Percentiles rank a stretch among this genome's conserved stretches.
These are phyloP conservation scores for Lasiodiplodia gonubiensis DNA, from an alignment of 2,329 filamentous ascomycete genomes.

Conservation along the genomic window DNA sequence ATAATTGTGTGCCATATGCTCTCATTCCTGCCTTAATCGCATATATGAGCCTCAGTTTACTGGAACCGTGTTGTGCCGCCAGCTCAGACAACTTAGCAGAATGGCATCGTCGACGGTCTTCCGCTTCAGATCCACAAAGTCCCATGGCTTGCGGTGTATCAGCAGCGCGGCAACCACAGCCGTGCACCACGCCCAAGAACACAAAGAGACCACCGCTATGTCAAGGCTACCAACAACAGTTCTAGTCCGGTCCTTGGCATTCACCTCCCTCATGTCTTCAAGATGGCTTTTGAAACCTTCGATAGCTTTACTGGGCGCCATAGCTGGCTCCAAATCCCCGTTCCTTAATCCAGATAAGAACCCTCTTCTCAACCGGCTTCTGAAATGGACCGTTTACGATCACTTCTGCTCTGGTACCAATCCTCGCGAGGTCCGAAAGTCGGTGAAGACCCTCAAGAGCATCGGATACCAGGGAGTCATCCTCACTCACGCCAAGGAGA, in stretches of 20 bases:
- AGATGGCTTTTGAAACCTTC: neutral
- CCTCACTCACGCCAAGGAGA: slow-evolving; percentile 79
- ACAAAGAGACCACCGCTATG: neutral
- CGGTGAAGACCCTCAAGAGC: slow-evolving; percentile 69
- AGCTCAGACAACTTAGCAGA: neutral
- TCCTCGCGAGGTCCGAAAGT: slow-evolving; percentile 65
- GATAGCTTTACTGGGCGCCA: neutral
- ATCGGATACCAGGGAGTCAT: slow-evolving; percentile 84
- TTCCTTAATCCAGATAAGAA: slow-evolving; percentile 20
- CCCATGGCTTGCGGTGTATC: neutral
- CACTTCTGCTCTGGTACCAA: slow-evolving; percentile 90
- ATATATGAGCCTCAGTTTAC: too few relatives aligned
- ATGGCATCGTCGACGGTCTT: neutral
- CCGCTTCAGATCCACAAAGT: neutral
- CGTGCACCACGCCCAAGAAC: neutral
- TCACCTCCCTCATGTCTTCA: neutral
- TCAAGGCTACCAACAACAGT: neutral
- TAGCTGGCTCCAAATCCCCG: neutral
- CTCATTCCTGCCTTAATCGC: too few relatives aligned
- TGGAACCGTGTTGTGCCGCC: too few relatives aligned
- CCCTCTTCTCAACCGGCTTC: slow-evolving; percentile 68
- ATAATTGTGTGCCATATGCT: too few relatives aligned
- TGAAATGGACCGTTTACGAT: slow-evolving; percentile 83
- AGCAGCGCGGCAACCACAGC: neutral
- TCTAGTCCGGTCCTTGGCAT: neutral